Evolutionary conservation across 2,329 filamentous ascomycete genomes (phyloP).

Genomic region (Talaromyces sp.): DNA sequence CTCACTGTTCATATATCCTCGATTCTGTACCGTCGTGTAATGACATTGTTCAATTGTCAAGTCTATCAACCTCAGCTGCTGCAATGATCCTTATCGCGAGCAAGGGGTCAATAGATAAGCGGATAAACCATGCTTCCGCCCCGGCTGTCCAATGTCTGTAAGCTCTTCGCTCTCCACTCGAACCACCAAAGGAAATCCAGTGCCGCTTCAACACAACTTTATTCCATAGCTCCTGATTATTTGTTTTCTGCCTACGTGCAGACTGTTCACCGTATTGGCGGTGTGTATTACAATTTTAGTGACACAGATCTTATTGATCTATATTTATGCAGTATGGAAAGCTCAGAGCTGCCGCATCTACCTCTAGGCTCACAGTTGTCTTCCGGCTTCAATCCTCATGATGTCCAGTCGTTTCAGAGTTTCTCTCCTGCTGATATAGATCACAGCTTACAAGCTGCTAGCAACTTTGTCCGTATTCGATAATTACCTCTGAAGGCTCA

Average conservation of each 20-base stretch:
- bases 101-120: constrained; percentile 4
- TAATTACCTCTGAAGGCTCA: not conserved
- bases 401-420: constrained; percentile 28
- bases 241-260: not conserved
- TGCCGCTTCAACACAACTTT: constrained; percentile 21
- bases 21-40: not conserved
- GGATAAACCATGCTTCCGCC: constrained; percentile 5
- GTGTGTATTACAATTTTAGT: not conserved
- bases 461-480: constrained; percentile 7
- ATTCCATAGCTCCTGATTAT: not conserved
- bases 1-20: not conserved
- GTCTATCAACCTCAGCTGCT: not conserved
- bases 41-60: not conserved
- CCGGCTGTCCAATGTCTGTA: constrained; percentile 6
- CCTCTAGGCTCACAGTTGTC: constrained; percentile 24
- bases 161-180: not conserved
- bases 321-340: constrained; percentile 27
- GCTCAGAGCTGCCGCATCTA: constrained; percentile 21
- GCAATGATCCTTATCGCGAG: constrained; percentile 4
- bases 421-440: constrained; percentile 26
- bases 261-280: not conserved
- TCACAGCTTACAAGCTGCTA: constrained; percentile 17
- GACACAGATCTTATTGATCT: not conserved
- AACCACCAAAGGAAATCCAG: constrained; percentile 13
- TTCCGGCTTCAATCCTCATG: constrained; percentile 23